Evolutionary conservation across 257 asterid genomes (phyloP), one percentile per base, ranked within the genome.

Genomic region (Petrea volubilis): DNA sequence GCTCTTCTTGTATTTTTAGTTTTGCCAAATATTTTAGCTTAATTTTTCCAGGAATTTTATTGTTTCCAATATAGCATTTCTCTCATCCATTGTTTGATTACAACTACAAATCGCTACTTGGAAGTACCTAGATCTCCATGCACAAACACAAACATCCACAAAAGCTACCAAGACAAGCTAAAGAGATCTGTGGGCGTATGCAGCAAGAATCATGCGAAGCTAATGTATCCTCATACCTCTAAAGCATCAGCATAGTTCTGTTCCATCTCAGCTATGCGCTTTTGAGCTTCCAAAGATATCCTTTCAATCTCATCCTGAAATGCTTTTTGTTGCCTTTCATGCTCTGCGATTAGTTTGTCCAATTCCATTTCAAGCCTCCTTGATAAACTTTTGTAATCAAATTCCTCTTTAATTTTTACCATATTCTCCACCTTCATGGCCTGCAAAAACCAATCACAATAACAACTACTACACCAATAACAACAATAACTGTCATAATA

Each of bases 391-490:
- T 84, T 89, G 81, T 89, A 91, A 80, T 91, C 97, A 79, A 87
- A 91, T 80, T 89, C 96, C 82, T 89, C 95, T 77, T 89, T 91
- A 36, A 89, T 72, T 82, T 87, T 91, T 75, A 91, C 71, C 97
- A 86, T 89, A 74, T 91, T 91, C 88, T 91, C 95, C 59, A 92
- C 95, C 82, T 92, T 92, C 96, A 89, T 87, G 56, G 97, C 97
- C 97, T 92, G 93, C 46, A 74, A 56, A 58, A 28, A 59, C 28
- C 18, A 43, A 24, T 9, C 27, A 18, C 13, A 61, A 18, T 20
- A 65, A 46, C 50, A 67, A 38, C 11, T 27, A 17, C 40, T 21
- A 13, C 51, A 71, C 18, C 55, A 31, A 52, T 53, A 70, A 21
- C 18, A 61, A 38, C 43, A 63, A 8, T 7, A 17, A 31, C 7